Base-by-base conservation (phyloP, 805 yeast species). In the Sporopachydermia lactativora region DNA sequence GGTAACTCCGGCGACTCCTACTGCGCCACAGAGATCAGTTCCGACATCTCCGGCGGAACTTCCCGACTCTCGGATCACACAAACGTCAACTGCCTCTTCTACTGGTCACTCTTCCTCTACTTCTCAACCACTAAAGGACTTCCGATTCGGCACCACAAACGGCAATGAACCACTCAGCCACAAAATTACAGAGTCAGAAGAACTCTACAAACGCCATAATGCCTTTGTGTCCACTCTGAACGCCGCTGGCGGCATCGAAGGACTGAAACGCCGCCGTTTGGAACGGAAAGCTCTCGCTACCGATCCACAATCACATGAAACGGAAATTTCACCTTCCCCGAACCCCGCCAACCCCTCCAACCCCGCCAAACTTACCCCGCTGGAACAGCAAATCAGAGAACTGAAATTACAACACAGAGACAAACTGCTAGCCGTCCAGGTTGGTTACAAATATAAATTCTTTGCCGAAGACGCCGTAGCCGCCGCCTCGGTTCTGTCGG, bases 401-500 rank as follows among this genome's bases (percentile, higher is more conserved):
- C 60, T 92, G 40, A 86, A 86, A 52, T 48, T 57, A 4, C 50
- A 58, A 2, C 61, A 89, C 52, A 52, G 52, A 40, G 95, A 84
- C 48, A 82, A 82, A 40, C 49, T 92, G 1, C 61, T 92, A 5
- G 77, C 92, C 0, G 68, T 89, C 17, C 92, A 92, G 54, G 94
- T 83, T 2, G 98, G 98, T 0, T 92, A 89, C 61, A 86, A 85
- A 57, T 92, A 76, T 60, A 83, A 82, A 52, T 77, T 88, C 45
- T 84, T 74, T 54, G 95, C 94, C 1, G 69, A 76, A 41, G 96
- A 89, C 59, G 96, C 97, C 0, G 66, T 64, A 11, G 60, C 62
- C 3, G 95, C 79, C 0, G 69, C 94, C 8, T 61, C 66, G 38
- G 66, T 79, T 8, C 57, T 86, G 24, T 76, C 80, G 44, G 80